These are phyloP conservation scores for Hsuehochloa calcarea DNA, from an alignment of 176 grass and related monocot genomes.

Conservation along the genomic window DNA sequence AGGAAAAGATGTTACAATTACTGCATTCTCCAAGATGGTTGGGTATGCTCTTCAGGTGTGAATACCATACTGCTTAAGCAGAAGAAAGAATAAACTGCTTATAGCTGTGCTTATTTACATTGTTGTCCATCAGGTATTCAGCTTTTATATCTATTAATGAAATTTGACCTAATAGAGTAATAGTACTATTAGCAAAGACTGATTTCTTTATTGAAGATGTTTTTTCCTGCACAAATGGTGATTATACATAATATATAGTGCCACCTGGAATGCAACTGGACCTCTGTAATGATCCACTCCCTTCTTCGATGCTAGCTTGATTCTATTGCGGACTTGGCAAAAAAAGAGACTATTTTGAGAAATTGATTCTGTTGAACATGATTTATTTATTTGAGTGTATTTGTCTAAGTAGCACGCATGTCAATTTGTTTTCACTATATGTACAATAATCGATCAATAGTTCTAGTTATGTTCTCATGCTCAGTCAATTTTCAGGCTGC, in stretches of 20 bases:
- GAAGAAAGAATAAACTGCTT: slow-evolving; percentile 7
- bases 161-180: not conserved
- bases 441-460: not conserved
- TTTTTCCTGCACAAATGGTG: not conserved
- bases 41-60: slow-evolving; percentile 89
- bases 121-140: not conserved
- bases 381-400: not conserved
- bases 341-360: not conserved
- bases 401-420: not conserved
- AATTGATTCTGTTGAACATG: not conserved
- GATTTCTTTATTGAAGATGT: not conserved
- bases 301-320: not conserved
- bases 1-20: slow-evolving; percentile 94
- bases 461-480: slow-evolving; percentile 23
- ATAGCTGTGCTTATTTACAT: not conserved
- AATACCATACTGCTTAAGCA: slow-evolving; percentile 18
- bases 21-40: slow-evolving; percentile 97
- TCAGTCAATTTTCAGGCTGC: slow-evolving; percentile 68
- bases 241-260: not conserved
- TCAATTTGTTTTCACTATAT: not conserved
- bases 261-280: not conserved
- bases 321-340: not conserved
- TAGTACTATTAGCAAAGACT: not conserved
- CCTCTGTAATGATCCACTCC: not conserved
- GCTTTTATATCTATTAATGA: not conserved